Percentiles rank a stretch among this genome's conserved stretches.
Conservation (phyloP, 2,329 filamentous ascomycete genomes). For the Monilinia vaccinii-corymbosi region DNA sequence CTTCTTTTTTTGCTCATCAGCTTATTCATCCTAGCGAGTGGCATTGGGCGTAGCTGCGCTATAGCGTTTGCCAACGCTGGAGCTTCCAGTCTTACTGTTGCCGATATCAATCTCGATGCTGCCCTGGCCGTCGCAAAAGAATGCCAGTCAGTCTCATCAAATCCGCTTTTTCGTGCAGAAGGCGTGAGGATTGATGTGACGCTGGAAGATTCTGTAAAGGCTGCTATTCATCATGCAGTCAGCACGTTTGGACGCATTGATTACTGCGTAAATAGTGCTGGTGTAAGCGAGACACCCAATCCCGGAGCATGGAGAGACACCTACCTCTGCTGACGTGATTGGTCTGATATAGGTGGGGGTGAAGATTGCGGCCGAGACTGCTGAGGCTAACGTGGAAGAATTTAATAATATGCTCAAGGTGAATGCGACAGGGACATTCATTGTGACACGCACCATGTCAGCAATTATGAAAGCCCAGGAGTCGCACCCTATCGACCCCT, state of each 20-base stretch:
- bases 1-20: neutral
- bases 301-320: neutral
- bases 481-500: neutral
- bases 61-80: conserved; percentile 8
- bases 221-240: neutral
- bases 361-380: neutral
- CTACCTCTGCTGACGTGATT: neutral
- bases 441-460: neutral
- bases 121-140: conserved; percentile 1
- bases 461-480: conserved; percentile 9
- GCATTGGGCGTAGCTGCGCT: conserved; percentile 10
- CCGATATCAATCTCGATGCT: conserved; percentile 6
- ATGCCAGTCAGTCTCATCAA: neutral
- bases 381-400: conserved; percentile 9
- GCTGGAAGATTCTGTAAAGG: neutral
- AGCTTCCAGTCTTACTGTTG: conserved; percentile 1
- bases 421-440: conserved; percentile 10
- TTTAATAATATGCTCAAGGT: conserved; percentile 7
- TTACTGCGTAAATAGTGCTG: conserved; percentile 12
- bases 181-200: conserved; percentile 6
- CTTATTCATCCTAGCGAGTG: conserved; percentile 6
- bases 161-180: neutral
- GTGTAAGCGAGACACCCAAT: neutral
- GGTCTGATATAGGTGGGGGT: conserved; percentile 5
- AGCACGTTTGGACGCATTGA: conserved; percentile 11